Conservation (phyloP, 1,139 yeast species). For the Geotrichum bryndzae region DNA sequence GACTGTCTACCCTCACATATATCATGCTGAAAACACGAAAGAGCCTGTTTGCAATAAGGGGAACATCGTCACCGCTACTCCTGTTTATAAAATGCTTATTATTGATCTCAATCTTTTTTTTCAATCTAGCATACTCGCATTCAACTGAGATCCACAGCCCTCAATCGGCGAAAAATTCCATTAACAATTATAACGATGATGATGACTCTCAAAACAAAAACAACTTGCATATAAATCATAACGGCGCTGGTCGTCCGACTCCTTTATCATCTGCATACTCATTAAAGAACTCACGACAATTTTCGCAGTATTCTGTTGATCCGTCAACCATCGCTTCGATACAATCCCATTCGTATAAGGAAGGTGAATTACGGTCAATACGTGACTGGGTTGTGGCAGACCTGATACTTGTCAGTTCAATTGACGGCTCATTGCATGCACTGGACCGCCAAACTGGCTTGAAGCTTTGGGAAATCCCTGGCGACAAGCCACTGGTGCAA, state of each 20-base stretch:
- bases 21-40: not conserved
- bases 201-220: not conserved
- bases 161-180: not conserved
- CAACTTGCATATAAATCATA: constrained; percentile 2
- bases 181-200: not conserved
- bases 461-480: constrained; percentile 66
- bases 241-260: constrained; percentile 11
- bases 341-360: not conserved
- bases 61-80: not conserved
- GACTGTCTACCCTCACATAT: not conserved
- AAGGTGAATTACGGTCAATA: constrained; percentile 28
- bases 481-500: constrained; percentile 37
- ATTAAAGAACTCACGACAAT: not conserved
- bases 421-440: constrained; percentile 86
- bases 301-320: not conserved
- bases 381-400: constrained; percentile 56
- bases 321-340: constrained; percentile 11
- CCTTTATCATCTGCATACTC: constrained; percentile 1
- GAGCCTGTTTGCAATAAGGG: not conserved
- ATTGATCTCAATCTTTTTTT: not conserved
- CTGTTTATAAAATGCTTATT: not conserved
- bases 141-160: not conserved
- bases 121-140: not conserved
- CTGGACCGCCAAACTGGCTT: constrained; percentile 72
- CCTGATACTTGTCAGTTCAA: constrained; percentile 65